Evolutionary conservation across 805 yeast genomes (phyloP).

Genomic region (Wickerhamiella lipophila): DNA sequence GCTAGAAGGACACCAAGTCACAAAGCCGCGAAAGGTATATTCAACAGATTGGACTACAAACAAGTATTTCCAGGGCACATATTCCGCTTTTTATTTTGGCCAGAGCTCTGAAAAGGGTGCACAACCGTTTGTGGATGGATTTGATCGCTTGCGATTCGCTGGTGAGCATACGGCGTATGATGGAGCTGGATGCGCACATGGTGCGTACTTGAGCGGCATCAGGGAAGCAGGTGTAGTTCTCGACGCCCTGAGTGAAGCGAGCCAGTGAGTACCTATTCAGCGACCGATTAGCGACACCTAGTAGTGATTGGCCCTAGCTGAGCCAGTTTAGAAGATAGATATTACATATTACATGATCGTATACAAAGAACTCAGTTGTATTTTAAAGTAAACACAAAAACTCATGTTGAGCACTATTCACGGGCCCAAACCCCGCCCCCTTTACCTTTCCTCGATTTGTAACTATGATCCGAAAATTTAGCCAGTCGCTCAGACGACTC

Average conservation of each 20-base stretch:
- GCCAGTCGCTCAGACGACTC: neutral
- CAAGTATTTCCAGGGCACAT: slow-evolving; percentile 61
- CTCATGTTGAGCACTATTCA: too few species aligned
- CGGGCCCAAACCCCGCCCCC: too few species aligned
- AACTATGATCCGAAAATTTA: slow-evolving; percentile 4
- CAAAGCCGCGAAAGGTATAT: slow-evolving; percentile 32
- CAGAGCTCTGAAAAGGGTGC: slow-evolving; percentile 57
- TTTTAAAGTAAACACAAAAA: too few species aligned
- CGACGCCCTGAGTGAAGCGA: slow-evolving; percentile 3
- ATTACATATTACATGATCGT: too few species aligned
- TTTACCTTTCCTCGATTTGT: neutral
- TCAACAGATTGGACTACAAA: slow-evolving; percentile 59
- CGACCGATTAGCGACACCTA: too few species aligned
- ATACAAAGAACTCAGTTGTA: too few species aligned
- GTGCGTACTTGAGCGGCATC: slow-evolving; percentile 69
- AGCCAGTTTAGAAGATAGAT: too few species aligned
- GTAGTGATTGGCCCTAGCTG: too few species aligned
- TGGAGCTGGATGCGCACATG: slow-evolving; percentile 87
- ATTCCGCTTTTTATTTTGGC: slow-evolving; percentile 54
- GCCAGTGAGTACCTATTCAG: too few species aligned
- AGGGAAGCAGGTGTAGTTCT: slow-evolving; percentile 39
- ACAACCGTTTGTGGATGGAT: slow-evolving; percentile 48
- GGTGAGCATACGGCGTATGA: slow-evolving; percentile 82
- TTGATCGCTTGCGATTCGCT: slow-evolving; percentile 59
- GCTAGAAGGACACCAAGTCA: slow-evolving; percentile 23